Evolutionary conservation across 306 rosid genomes (phyloP).

Genomic region (Acacia confusa): DNA sequence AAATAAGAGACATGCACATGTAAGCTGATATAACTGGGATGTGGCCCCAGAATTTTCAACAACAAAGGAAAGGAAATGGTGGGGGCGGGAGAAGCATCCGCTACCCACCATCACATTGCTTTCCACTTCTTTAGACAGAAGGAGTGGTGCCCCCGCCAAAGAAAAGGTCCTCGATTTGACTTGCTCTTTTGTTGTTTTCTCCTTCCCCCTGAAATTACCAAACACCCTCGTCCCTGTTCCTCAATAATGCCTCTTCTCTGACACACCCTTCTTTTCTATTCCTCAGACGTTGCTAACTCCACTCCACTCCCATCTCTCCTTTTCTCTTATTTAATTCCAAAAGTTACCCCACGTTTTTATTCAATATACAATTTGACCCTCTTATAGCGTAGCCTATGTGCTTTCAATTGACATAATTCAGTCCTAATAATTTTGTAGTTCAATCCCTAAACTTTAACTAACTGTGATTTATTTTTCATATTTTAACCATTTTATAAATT

Average conservation of each 20-base stretch:
- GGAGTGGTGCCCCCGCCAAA: conserved; percentile 13
- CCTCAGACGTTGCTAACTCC: neutral
- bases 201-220: conserved; percentile 34
- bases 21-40: too few relatives aligned
- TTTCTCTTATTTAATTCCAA: neutral
- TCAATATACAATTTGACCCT: neutral
- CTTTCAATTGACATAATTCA: too few relatives aligned
- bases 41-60: too few relatives aligned
- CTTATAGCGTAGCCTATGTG: too few relatives aligned
- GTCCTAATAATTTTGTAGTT: too few relatives aligned
- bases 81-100: conserved; percentile 38
- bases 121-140: conserved; percentile 25
- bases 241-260: neutral
- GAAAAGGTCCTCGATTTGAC: conserved; percentile 55
- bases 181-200: conserved; percentile 47
- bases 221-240: conserved; percentile 1
- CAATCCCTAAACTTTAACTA: too few relatives aligned
- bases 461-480: accelerated
- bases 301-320: neutral
- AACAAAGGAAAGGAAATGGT: too few relatives aligned
- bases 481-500: too few relatives aligned
- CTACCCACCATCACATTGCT: conserved; percentile 34
- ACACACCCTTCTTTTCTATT: neutral
- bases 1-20: too few relatives aligned
- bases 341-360: neutral